Percentiles rank a stretch among this genome's conserved stretches.
phyloP scores from a whole-genome alignment of 495 filamentous ascomycete genomes.

The Podospora australis region DNA sequence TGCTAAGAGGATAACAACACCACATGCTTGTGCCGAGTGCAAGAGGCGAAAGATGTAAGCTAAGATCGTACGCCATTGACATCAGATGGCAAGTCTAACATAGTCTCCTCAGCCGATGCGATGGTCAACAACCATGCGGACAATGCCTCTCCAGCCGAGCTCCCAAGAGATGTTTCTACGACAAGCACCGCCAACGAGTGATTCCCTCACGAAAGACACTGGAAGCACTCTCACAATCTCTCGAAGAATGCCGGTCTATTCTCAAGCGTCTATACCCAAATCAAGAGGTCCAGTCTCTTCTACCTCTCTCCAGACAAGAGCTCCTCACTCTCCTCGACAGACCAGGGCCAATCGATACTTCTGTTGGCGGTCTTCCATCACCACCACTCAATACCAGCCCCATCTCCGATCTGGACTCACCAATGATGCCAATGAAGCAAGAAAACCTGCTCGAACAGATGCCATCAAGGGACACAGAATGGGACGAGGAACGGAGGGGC shows the following conservation, averaged over 20 bases:
- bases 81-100: slow-evolving; percentile 19
- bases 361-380: slow-evolving; percentile 36
- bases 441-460: slow-evolving; percentile 52
- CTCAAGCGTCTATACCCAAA: slow-evolving; percentile 49
- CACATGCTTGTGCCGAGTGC: slow-evolving; percentile 54
- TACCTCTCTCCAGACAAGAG: slow-evolving; percentile 46
- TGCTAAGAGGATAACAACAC: slow-evolving; percentile 48
- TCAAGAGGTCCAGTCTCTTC: slow-evolving; percentile 44
- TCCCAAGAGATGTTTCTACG: slow-evolving; percentile 53
- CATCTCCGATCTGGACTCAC: slow-evolving; percentile 38
- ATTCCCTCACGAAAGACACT: slow-evolving; percentile 55
- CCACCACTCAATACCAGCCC: slow-evolving; percentile 38
- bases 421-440: slow-evolving; percentile 32
- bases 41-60: slow-evolving; percentile 53
- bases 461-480: slow-evolving; percentile 47
- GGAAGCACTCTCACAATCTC: slow-evolving; percentile 49
- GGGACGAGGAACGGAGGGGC: slow-evolving; percentile 51
- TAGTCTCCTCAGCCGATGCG: slow-evolving; percentile 37
- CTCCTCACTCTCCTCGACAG: slow-evolving; percentile 46
- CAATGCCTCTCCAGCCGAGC: slow-evolving; percentile 52
- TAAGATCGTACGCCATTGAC: neutral
- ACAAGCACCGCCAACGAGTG: slow-evolving; percentile 53
- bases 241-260: slow-evolving; percentile 53
- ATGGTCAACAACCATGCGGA: slow-evolving; percentile 53
- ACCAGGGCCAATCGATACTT: slow-evolving; percentile 31